Conservation (phyloP, 176 grass and related monocot genomes). For the Zea mays region Zm-B73-REFERENCE-NAM-5.0 NC_050099.1:187513001-187513500, state of each 20-base stretch:
- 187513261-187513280: background rate
- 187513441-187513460: slow-evolving; percentile 99
- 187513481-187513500: background rate
- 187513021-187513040: slow-evolving; percentile 99
- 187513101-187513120: slow-evolving; percentile 17
- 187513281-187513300: background rate
- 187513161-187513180: too few relatives aligned
- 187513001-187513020: slow-evolving; percentile 74
- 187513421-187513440: slow-evolving; percentile 95
- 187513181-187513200: too few relatives aligned
- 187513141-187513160: too few relatives aligned
- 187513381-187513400: slow-evolving; percentile 94
- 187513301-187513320: background rate
- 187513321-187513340: slow-evolving; percentile 17
- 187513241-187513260: background rate
- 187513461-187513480: slow-evolving; percentile 87
- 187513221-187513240: background rate
- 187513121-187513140: too few relatives aligned
- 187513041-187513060: slow-evolving; percentile 87
- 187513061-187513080: slow-evolving; percentile 87
- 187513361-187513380: slow-evolving; percentile 99
- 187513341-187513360: slow-evolving; percentile 3
- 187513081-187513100: slow-evolving; percentile 98
- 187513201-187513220: too few relatives aligned
- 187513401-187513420: slow-evolving; percentile 92